Conservation (phyloP, 2,329 filamentous ascomycete species). For the Aspergillus sp. region DNA sequence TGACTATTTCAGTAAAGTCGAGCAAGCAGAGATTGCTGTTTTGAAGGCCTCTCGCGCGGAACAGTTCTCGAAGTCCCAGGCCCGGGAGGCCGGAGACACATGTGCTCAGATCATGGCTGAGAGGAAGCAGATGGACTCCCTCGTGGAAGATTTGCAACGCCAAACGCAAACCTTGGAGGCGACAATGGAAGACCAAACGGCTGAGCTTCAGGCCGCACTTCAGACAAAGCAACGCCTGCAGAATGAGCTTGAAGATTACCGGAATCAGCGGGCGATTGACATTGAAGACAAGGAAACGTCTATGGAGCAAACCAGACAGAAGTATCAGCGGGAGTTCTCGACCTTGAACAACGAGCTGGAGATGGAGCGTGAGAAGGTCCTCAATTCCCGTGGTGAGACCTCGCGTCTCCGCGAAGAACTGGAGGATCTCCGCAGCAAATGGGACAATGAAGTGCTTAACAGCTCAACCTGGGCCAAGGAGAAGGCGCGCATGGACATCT, state of each 20-base stretch:
- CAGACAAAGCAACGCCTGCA: conserved; percentile 92
- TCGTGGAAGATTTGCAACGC: conserved; percentile 81
- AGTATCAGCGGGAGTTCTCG: conserved; percentile 90
- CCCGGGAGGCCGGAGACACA: conserved; percentile 82
- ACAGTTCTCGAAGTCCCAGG: conserved; percentile 85
- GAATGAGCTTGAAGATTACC: conserved; percentile 95
- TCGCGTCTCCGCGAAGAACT: conserved; percentile 87
- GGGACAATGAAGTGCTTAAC: conserved; percentile 97
- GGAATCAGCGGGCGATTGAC: conserved; percentile 87
- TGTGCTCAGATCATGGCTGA: conserved; percentile 87
- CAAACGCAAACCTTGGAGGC: conserved; percentile 86
- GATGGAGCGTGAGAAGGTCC: conserved; percentile 79
- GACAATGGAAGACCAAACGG: conserved; percentile 80
- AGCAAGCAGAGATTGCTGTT: conserved; percentile 92
- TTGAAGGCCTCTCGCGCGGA: conserved; percentile 86
- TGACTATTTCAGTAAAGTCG: conserved; percentile 94
- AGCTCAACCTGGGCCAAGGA: conserved; percentile 98
- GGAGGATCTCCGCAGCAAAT: conserved; percentile 88
- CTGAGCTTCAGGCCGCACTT: conserved; percentile 74
- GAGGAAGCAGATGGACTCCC: conserved; percentile 77
- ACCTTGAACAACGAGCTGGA: conserved; percentile 87
- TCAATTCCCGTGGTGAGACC: conserved; percentile 78
- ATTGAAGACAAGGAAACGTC: conserved; percentile 94
- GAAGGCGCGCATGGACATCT: conserved; percentile 83
- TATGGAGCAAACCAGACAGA: conserved; percentile 94